Base-by-base conservation (phyloP, 495 filamentous ascomycete species). In the Tetracladium marchalianum region DNA sequence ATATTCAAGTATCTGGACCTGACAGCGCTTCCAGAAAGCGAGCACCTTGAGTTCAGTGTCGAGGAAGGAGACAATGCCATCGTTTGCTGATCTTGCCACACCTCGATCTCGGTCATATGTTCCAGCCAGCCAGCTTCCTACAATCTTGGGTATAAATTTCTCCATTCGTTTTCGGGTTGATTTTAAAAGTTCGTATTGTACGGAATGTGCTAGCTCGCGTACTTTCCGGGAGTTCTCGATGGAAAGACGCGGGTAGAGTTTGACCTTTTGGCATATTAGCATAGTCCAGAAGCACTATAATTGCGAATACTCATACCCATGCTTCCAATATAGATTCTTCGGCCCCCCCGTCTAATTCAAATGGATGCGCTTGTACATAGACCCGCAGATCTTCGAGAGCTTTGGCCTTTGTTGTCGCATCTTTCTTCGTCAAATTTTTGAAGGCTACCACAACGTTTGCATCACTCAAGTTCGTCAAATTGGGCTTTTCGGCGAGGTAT, bases 381-480 rank as follows among this genome's bases (percentile, higher is more conserved):
- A 73, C 59, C 38, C 82, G 75, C 31, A 99, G 61, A 35, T 95
- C 90, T 44, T 97, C 90, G 41, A 99, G 61, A 0, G 88, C 92
- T 60, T 93, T 95, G n/a, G 82, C 72, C 55, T 93, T 90, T 22
- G 93, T 99, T 11, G 78, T 90, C 47, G 82, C 82, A 67, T 95
- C 90, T 63, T 88, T 94, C 67, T 97, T 99, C 39, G 79, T 73
- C 12, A 95, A 70, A 54, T 90, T 93, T 61, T 96, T 94, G 70
- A 95, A 90, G 16, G 82, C 75, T 8, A 99, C 89, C 11, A 87
- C 77, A 39, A 92, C 68, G 56, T 88, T 84, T 24, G 87, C 70
- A 41, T 95, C 81, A 11, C 76, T 84, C 46, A 98, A 80, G 22
- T 59, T 65, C 27, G 80, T 82, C 40, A 95, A 74, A 62, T 96